Base-by-base conservation (phyloP, 768 basidiomycete genomes). In the Auriculariales sp. region DNA sequence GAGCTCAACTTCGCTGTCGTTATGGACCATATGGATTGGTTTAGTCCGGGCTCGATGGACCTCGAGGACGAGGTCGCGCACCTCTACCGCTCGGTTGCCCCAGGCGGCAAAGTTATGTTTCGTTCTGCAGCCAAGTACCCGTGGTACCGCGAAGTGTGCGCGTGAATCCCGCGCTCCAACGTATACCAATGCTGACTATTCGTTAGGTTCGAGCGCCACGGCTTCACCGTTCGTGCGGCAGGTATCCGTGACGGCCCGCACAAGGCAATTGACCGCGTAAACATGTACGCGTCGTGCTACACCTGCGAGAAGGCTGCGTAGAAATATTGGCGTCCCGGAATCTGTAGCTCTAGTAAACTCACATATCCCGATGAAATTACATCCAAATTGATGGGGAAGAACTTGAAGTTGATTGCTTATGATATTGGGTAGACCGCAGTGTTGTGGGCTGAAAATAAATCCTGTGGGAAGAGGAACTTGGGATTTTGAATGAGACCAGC, bases 11-110 rank as follows among this genome's bases (percentile, higher is more conserved):
- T 78, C 25, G 73, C 75, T 10, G 71, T 83, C 27, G 68, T 83
- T 50, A 84, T 84, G 83, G 83, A 85, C 60, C 77, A 78, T 46
- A 68, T 82, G 46, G 79, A 80, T 55, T 77, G 73, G 69, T 74
- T 77, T 48, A 54, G 69, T 0, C 75, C 75, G 0, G 67, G 71
- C 3, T 66, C 71, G 14, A 60, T 61, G 46, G 71, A 73, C 32
- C 69, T 72, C 7, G 71, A 77, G 30, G 69, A 71, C 30, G 80
- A 83, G 58, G 67, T 80, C 17, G 56, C 59, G 1, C 72, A 81
- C 54, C 69, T 83, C 42, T 64, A 68, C 46, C 67, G 79, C 1
- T 80, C 77, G 1, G 60, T 83, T n/a, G 64, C 70, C 0, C 60
- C 69, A 0, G 78, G 76, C 0, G 84, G 83, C 0, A 66, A 73